phyloP scores from a whole-genome alignment of 176 grass and related monocot genomes.

The Rhynchospora breviuscula region DNA sequence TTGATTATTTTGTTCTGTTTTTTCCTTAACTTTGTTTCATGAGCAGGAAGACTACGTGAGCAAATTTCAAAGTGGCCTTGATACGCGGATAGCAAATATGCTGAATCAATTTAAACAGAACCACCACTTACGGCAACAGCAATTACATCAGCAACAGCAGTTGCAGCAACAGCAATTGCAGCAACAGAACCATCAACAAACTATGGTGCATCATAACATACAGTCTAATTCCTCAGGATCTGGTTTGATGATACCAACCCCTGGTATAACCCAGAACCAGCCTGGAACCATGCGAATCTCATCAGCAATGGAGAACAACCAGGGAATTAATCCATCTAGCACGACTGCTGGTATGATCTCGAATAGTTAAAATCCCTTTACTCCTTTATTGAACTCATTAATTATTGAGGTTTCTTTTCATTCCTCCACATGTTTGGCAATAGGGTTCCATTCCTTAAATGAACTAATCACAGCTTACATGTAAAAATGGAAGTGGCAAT shows the following conservation, averaged over 20 bases:
- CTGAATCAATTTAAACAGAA: slow-evolving; percentile 47
- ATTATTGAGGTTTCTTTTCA: background rate
- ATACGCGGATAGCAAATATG: slow-evolving; percentile 32
- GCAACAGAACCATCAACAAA: slow-evolving; percentile 20
- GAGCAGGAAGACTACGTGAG: slow-evolving; percentile 66
- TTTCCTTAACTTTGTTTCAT: slow-evolving; percentile 22
- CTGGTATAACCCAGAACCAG: slow-evolving; percentile 61
- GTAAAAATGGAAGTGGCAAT: background rate
- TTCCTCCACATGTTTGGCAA: background rate
- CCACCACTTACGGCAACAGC: slow-evolving; percentile 34
- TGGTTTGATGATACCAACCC: slow-evolving; percentile 90
- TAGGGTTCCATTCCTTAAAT: background rate
- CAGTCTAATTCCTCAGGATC: slow-evolving; percentile 56
- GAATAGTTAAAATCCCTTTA: slow-evolving; percentile 22
- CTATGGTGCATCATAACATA: slow-evolving; percentile 29
- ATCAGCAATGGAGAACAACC: slow-evolving; percentile 52
- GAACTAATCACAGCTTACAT: background rate
- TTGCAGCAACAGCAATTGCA: background rate
- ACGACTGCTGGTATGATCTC: slow-evolving; percentile 45
- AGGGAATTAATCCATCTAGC: slow-evolving; percentile 53
- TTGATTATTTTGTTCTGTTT: slow-evolving; percentile 18
- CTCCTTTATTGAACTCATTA: background rate
- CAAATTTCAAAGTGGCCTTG: slow-evolving; percentile 54
- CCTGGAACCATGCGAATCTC: slow-evolving; percentile 47
- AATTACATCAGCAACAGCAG: slow-evolving; percentile 29